phyloP scores from a whole-genome alignment of 164 flowering plant genomes.

The Stephania yunnanensis region DNA sequence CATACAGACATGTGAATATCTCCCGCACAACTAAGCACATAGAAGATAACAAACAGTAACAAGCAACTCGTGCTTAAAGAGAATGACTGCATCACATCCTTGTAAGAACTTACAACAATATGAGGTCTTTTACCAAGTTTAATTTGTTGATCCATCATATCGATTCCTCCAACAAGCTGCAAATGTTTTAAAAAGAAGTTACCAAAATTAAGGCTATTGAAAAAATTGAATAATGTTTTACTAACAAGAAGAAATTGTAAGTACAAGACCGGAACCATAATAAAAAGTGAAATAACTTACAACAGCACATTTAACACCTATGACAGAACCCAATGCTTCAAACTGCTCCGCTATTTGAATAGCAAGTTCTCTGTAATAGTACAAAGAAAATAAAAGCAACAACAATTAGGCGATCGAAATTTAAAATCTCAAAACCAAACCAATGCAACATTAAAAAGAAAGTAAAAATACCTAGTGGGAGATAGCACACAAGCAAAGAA shows the following conservation, averaged over 20 bases:
- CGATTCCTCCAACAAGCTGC: slow-evolving; percentile 91
- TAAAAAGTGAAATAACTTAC: slow-evolving; percentile 35
- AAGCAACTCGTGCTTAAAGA: background rate
- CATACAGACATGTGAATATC: background rate
- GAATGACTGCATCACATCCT: background rate
- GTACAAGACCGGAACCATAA: background rate
- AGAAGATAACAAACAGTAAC: background rate
- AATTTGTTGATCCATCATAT: slow-evolving; percentile 55
- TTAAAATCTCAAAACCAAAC: background rate
- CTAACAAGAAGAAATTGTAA: background rate
- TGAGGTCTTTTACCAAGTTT: slow-evolving; percentile 76
- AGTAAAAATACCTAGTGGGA: slow-evolving; percentile 54
- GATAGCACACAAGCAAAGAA: slow-evolving; percentile 85
- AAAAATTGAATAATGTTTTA: background rate
- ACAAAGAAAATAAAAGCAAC: background rate
- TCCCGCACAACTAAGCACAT: background rate
- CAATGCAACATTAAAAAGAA: background rate
- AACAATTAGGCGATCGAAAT: background rate
- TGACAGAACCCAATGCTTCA: slow-evolving; percentile 74
- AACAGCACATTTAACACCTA: slow-evolving; percentile 74
- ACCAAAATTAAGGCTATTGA: background rate
- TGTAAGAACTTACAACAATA: slow-evolving; percentile 54
- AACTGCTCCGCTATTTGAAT: slow-evolving; percentile 92
- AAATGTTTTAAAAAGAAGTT: slow-evolving; percentile 9
- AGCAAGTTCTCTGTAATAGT: slow-evolving; percentile 66